These are phyloP conservation scores for Tolypocladium album DNA, from an alignment of 2,329 filamentous ascomycete species.

Conservation along the genomic window DNA sequence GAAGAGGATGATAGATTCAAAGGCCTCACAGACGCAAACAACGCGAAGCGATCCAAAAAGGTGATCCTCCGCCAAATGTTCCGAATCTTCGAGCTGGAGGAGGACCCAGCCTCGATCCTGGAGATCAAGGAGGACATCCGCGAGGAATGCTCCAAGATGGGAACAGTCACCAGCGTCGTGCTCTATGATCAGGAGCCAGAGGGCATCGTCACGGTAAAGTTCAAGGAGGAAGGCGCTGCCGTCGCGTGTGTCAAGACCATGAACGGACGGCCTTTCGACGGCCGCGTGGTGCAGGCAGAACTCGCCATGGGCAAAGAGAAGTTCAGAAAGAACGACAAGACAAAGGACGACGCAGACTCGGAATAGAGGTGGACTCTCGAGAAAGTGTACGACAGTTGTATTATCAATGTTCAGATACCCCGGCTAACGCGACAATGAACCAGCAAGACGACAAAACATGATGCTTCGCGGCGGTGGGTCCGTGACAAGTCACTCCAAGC, in stretches of 20 bases:
- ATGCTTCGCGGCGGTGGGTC: background rate
- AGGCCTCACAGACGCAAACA: constrained; percentile 26
- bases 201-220: constrained; percentile 78
- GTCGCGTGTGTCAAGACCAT: constrained; percentile 62
- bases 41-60: constrained; percentile 58
- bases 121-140: constrained; percentile 94
- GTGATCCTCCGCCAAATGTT: constrained; percentile 93
- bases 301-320: constrained; percentile 61
- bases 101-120: constrained; percentile 70
- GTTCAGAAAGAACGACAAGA: constrained; percentile 56
- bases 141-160: constrained; percentile 79
- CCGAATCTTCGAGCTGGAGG: constrained; percentile 71
- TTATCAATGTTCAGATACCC: constrained; percentile 1
- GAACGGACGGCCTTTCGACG: constrained; percentile 71
- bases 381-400: background rate
- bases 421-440: background rate
- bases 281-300: constrained; percentile 59
- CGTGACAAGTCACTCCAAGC: background rate
- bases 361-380: constrained; percentile 8
- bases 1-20: constrained; percentile 70
- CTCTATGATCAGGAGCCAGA: constrained; percentile 79
- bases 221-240: constrained; percentile 60
- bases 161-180: constrained; percentile 81
- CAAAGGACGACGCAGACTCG: constrained; percentile 28
- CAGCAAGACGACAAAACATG: background rate